Evolutionary conservation across 1,139 yeast genomes (phyloP), one percentile per base, ranked within the genome.

Genomic region (Geotrichum siamense): DNA sequence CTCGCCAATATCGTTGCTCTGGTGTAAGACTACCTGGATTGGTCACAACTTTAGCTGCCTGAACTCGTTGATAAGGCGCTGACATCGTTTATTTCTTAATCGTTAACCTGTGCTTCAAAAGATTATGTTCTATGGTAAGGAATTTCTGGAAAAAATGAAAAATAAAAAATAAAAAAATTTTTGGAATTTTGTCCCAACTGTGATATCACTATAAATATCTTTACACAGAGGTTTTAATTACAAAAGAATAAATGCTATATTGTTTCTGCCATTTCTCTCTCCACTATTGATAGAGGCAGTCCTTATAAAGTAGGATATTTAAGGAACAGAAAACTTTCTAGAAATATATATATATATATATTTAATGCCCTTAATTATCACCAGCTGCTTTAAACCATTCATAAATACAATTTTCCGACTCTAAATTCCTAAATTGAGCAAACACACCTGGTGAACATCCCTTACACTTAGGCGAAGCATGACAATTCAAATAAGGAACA

Each of bases 1-100:
- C 87, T 55, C 94, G 72, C 98, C 98, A 93, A 67, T 85, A 91
- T 55, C 93, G 72, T 60, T 87, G 94, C 56, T 91, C 98, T 0
- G 97, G 91, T 0, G 96, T 87, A 2, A 91, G 81, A 55, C 83
- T 89, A 12, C 78, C 76, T 10, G 96, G 94, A 15, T 79, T 68
- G 1, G 85, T 79, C 2, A 96, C 85, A 54, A 78, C 78, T 61
- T 87, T 74, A 32, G 74, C 75, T 36, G 82, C 81, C 39, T 77
- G 74, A 19, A 87, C 73, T 59, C 89, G 74, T 51, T 78, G 80
- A 58, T 77, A 72, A 26, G 76, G 73, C 4, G 96, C 79, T 5
- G 97, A 86, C 98, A 91, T 89, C 39, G 23, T 17, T 13, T n/a
- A 26, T 35, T 3, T 27, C 32, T 16, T 15, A n/a, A 13, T 28